Conservation (phyloP, 169 alveolate species). For the Plasmodium malariae region DNA sequence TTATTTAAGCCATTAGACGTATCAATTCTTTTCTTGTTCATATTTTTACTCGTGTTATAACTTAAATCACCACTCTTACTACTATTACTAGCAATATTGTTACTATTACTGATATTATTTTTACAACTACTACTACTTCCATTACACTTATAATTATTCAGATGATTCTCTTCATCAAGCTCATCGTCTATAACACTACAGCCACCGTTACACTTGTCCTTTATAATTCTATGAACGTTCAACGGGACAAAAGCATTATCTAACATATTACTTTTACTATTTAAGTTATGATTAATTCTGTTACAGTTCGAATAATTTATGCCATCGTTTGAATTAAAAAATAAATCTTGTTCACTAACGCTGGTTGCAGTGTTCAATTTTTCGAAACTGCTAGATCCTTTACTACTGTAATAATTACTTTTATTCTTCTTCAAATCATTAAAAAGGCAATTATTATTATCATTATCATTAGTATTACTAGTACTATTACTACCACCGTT, state of each 20-base stretch:
- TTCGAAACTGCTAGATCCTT: not conserved
- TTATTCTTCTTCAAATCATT: constrained; percentile 1
- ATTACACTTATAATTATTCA: not conserved
- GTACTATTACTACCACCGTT: not conserved
- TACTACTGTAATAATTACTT: not conserved
- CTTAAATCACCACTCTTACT: not conserved
- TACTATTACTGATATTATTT: not conserved
- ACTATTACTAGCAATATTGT: not conserved
- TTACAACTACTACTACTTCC: not conserved
- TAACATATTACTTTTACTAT: not conserved
- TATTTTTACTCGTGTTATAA: not conserved
- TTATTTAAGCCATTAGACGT: not conserved
- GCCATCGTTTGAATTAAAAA: not conserved
- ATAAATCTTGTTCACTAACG: not conserved
- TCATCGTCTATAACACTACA: too few species aligned
- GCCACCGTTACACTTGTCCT: too few species aligned
- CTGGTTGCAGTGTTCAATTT: not conserved
- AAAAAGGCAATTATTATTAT: not conserved
- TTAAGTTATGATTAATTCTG: not conserved
- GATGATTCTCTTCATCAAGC: not conserved
- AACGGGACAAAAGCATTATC: too few species aligned
- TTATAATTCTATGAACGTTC: too few species aligned
- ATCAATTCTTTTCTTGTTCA: not conserved
- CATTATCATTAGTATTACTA: not conserved
- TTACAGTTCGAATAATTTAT: not conserved